Evolutionary conservation across 1,284 basidiomycete species (phyloP).

Genomic region (Phaffia rhodozyma): DNA sequence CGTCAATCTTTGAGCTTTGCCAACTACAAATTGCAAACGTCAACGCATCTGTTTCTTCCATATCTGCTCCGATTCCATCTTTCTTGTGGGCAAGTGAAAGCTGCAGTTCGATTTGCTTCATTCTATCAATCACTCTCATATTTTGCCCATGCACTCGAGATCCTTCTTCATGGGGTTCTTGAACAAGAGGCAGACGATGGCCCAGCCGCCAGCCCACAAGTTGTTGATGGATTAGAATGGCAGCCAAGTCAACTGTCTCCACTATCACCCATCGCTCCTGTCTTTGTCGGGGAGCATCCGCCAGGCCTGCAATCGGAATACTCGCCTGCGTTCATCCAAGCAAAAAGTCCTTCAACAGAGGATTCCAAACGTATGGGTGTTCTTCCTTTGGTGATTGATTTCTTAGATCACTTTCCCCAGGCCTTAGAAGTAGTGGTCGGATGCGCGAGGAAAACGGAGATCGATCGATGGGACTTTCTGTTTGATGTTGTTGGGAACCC

Average conservation of each 20-base stretch:
- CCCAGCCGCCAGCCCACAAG: constrained; percentile 3
- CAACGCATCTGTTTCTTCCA: constrained; percentile 90
- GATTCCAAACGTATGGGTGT: constrained; percentile 36
- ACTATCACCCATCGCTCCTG: not conserved
- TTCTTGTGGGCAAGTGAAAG: constrained; percentile 51
- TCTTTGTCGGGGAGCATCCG: too few relatives aligned
- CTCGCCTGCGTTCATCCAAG: too few relatives aligned
- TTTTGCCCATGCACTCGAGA: constrained; percentile 87
- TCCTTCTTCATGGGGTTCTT: constrained; percentile 82
- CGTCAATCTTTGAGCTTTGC: constrained; percentile 73
- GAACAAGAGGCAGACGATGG: constrained; percentile 62
- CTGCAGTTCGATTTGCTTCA: constrained; percentile 74
- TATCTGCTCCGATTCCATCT: constrained; percentile 81
- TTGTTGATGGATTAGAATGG: constrained; percentile 12
- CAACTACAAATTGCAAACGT: constrained; percentile 83
- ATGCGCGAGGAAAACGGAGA: constrained; percentile 93
- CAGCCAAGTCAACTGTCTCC: not conserved
- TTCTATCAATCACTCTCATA: constrained; percentile 82
- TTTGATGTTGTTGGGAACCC: constrained; percentile 87
- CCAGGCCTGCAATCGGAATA: too few relatives aligned
- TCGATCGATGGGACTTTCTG: constrained; percentile 75
- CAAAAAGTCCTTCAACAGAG: not conserved
- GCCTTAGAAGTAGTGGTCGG: constrained; percentile 86
- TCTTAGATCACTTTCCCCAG: constrained; percentile 86
- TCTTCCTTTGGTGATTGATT: constrained; percentile 65